Percentiles rank a stretch among this genome's conserved stretches.
phyloP scores from a whole-genome alignment of 2,329 filamentous ascomycete species.

The Pseudogymnoascus sp. region DNA sequence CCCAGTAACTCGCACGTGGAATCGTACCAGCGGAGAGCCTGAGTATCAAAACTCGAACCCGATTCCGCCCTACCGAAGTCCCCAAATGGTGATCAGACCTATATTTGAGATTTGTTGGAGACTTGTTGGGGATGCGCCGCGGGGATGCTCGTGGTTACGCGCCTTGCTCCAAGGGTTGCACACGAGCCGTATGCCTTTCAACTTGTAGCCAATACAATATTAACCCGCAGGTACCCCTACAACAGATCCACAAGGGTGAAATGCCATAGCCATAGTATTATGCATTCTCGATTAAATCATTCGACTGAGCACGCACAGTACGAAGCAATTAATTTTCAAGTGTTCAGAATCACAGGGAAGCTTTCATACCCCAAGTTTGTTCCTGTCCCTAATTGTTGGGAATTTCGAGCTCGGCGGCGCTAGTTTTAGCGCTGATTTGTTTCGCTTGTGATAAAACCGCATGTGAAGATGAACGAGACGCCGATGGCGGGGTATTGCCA shows the following conservation, averaged over 20 bases:
- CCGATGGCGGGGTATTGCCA: slow-evolving; percentile 1
- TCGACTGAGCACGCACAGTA: background rate
- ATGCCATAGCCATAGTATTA: background rate
- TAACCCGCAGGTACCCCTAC: background rate
- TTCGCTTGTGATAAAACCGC: background rate
- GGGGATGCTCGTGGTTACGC: background rate
- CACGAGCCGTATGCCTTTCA: no score
- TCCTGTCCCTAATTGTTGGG: background rate
- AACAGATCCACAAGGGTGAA: background rate
- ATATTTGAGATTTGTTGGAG: background rate
- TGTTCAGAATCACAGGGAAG: background rate
- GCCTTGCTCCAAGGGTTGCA: background rate
- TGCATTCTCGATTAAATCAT: background rate
- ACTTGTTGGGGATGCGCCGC: background rate
- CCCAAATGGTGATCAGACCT: background rate
- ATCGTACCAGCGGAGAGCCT: background rate
- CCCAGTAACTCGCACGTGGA: background rate
- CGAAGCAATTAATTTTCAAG: background rate
- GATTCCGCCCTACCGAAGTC: background rate
- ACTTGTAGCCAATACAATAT: background rate
- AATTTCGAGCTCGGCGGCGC: background rate
- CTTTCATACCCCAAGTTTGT: background rate
- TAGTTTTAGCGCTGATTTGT: background rate
- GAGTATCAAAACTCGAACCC: background rate
- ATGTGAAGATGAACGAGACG: background rate